These are phyloP conservation scores for Saturnispora mendoncae DNA, from an alignment of 805 yeast genomes.

Conservation along the genomic window DNA sequence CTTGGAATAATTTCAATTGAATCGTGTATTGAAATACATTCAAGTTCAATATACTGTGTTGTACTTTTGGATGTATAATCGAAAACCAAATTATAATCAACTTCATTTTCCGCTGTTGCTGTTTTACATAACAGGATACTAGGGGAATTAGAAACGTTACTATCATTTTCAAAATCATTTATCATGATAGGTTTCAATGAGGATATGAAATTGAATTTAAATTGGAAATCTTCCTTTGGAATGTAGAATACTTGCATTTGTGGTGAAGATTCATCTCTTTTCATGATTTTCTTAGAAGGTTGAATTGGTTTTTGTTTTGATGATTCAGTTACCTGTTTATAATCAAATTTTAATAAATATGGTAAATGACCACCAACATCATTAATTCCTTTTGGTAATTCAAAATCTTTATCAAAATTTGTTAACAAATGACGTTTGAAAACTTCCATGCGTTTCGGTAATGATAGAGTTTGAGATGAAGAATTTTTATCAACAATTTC, in stretches of 20 bases:
- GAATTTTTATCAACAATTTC: slow-evolving; percentile 45
- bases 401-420: slow-evolving; percentile 40
- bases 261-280: slow-evolving; percentile 20
- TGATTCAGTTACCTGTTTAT: slow-evolving; percentile 26
- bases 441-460: slow-evolving; percentile 48
- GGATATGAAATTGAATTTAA: slow-evolving; percentile 26
- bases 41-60: slow-evolving; percentile 29
- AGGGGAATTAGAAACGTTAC: slow-evolving; percentile 20
- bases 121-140: slow-evolving; percentile 27
- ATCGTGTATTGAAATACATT: slow-evolving; percentile 38
- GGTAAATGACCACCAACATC: slow-evolving; percentile 13
- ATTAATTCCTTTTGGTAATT: background rate
- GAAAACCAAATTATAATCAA: slow-evolving; percentile 18
- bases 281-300: slow-evolving; percentile 18
- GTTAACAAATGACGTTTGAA: slow-evolving; percentile 41
- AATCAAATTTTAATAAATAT: slow-evolving; percentile 26
- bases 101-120: slow-evolving; percentile 3
- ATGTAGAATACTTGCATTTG: slow-evolving; percentile 29
- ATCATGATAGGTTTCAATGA: slow-evolving; percentile 22
- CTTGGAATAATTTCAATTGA: slow-evolving; percentile 41
- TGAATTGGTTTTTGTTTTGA: slow-evolving; percentile 25
- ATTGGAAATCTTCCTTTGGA: slow-evolving; percentile 24
- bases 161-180: slow-evolving; percentile 10
- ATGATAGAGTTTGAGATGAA: slow-evolving; percentile 41
- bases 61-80: slow-evolving; percentile 35